A percentile compares a stretch with the other conserved stretches of the same genome.
Evolutionary conservation across 129 eudicot genomes (phyloP).

Genomic region (Rutidosis leptorrhynchoides): DNA sequence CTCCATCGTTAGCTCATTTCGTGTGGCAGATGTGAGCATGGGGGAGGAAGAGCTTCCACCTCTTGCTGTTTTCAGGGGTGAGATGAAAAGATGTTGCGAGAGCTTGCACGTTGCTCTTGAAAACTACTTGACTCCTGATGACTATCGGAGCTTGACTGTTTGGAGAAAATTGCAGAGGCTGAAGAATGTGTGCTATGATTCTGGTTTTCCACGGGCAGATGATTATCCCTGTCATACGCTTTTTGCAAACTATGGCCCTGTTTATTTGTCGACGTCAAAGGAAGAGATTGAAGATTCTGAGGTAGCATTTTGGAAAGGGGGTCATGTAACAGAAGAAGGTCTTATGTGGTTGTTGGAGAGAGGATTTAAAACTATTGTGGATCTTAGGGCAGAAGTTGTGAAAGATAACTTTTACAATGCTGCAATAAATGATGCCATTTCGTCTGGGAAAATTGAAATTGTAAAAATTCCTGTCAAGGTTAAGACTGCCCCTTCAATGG

Average conservation of each 20-base stretch:
- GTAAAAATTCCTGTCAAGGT: slow-evolving; percentile 77
- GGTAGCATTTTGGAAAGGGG: slow-evolving; percentile 82
- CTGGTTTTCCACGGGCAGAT: slow-evolving; percentile 78
- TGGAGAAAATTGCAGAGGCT: slow-evolving; percentile 87
- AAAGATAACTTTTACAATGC: slow-evolving; percentile 70
- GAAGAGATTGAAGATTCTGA: slow-evolving; percentile 53
- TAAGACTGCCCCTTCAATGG: slow-evolving; percentile 73
- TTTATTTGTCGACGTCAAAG: slow-evolving; percentile 60
- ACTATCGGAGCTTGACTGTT: slow-evolving; percentile 52
- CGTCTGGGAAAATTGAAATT: slow-evolving; percentile 58
- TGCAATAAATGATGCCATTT: slow-evolving; percentile 56
- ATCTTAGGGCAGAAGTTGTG: slow-evolving; percentile 85
- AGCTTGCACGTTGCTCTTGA: slow-evolving; percentile 93
- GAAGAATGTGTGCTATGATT: slow-evolving; percentile 84
- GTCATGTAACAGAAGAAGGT: slow-evolving; percentile 94
- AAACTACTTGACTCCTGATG: slow-evolving; percentile 65
- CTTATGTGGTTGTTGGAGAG: slow-evolving; percentile 75
- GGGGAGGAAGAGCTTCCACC: slow-evolving; percentile 85
- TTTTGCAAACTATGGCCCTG: slow-evolving; percentile 90
- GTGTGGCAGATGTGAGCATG: slow-evolving; percentile 43
- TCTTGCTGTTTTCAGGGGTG: slow-evolving; percentile 73
- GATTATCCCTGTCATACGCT: slow-evolving; percentile 62
- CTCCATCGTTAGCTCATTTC: slow-evolving; percentile 48
- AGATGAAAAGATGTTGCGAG: slow-evolving; percentile 93
- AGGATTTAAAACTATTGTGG: slow-evolving; percentile 82